These are phyloP conservation scores for Crithidia sp. DNA, from an alignment of 208 protist species.

Conservation along the genomic window DNA sequence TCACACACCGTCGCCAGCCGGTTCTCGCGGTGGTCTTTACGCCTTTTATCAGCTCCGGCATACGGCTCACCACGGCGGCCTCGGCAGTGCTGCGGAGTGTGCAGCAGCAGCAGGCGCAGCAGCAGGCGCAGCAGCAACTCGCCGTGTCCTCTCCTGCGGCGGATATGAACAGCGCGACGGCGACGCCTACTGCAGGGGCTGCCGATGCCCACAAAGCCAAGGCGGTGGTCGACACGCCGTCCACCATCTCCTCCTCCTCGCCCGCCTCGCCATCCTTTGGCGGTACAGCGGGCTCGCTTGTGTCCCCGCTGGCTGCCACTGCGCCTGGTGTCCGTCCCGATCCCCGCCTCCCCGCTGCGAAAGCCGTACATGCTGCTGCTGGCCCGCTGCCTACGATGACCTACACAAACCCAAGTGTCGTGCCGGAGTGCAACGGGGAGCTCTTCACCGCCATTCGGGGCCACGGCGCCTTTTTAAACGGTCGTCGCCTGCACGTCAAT, in stretches of 20 bases:
- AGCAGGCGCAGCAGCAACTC: slow-evolving; percentile 25
- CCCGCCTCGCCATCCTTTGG: background rate
- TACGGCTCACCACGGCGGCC: slow-evolving; percentile 31
- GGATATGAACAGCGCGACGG: no score
- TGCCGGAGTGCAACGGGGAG: slow-evolving; percentile 55
- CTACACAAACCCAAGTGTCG: slow-evolving; percentile 11
- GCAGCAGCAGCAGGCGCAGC: slow-evolving; percentile 28
- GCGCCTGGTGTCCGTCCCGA: background rate
- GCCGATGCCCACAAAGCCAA: slow-evolving; percentile 10
- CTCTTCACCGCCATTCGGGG: slow-evolving; percentile 78
- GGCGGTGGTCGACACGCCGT: background rate
- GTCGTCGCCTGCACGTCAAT: slow-evolving; percentile 42
- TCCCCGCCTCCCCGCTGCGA: no score
- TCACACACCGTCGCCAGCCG: slow-evolving; percentile 50
- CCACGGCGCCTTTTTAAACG: slow-evolving; percentile 67
- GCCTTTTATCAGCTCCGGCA: slow-evolving; percentile 48
- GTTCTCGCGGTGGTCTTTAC: slow-evolving; percentile 77
- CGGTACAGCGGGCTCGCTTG: no score
- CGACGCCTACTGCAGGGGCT: background rate
- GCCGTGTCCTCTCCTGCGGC: background rate
- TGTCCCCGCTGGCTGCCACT: background rate
- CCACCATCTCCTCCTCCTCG: background rate
- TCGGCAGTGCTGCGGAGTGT: slow-evolving; percentile 16
- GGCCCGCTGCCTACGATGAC: background rate
- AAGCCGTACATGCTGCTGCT: background rate